Evolutionary conservation across 306 rosid genomes (phyloP), one percentile per base, ranked within the genome.

Genomic region (Sicyos edulis): DNA sequence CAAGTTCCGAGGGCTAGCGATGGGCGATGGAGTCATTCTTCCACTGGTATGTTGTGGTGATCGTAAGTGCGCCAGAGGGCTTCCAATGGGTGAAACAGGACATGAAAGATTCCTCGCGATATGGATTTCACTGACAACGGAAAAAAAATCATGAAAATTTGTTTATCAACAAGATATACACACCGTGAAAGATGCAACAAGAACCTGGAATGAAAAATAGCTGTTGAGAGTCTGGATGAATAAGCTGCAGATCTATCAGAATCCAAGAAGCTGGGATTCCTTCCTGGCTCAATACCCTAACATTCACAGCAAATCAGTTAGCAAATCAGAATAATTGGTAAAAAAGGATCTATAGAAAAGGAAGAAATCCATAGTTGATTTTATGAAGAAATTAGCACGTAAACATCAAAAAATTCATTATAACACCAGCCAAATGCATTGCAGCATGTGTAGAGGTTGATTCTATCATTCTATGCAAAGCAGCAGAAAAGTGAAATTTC

Each of bases 161-260:
- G 44, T 21, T 13, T 1, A 26, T 49, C 10, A 40, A 73, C 51
- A 58, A 69, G 20, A 21, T 47, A 47, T 34, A 15, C 75, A 73
- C 71, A 65, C 29, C 29, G 1, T 19, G 81, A 24, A 20, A 60
- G 74, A 60, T 42, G 52, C 34, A 20, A 47, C 34, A 71, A 3
- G 52, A 50, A 90, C 96, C 96, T 90, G 75, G 87, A 77, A 54
- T 78, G 83, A 29, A 79, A 62, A 59, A 72, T 87, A 32, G 75
- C 22, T 83, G 76, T 88, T 70, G 84, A 72, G 74, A 81, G 80
- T 78, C 82, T 83, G 73, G 77, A 74, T 29, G 82, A 82, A 81
- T 72, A 78, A 59, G 17, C 84, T 21, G 80, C 78, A 64, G 73
- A 67, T 65, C 72, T 72, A 64, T 88, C 93, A 4, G 82, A 80